phyloP scores from a whole-genome alignment of 805 yeast genomes.

The Maudiozyma turicensis region DNA sequence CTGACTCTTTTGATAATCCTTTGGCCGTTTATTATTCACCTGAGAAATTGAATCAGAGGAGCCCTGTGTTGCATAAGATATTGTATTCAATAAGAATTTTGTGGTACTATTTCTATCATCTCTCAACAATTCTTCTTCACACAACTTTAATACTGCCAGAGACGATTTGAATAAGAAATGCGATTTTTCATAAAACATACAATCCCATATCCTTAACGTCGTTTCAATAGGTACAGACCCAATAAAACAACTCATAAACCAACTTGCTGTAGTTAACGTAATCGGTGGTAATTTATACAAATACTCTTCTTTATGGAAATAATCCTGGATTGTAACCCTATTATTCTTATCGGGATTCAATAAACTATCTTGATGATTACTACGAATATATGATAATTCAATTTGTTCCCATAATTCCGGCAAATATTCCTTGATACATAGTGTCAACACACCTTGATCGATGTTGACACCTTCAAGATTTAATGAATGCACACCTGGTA shows the following conservation, averaged over 20 bases:
- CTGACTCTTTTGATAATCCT: constrained; percentile 1
- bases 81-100: constrained; percentile 2
- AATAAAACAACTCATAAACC: constrained; percentile 96
- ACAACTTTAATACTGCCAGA: constrained; percentile 63
- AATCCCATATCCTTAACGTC: constrained; percentile 87
- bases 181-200: constrained; percentile 84
- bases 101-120: constrained; percentile 1
- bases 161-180: constrained; percentile 76
- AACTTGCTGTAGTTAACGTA: constrained; percentile 85
- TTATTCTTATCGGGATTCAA: not conserved
- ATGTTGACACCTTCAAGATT: constrained; percentile 89
- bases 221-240: constrained; percentile 86
- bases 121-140: constrained; percentile 52
- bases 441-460: constrained; percentile 88
- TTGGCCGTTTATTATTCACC: not conserved
- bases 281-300: constrained; percentile 77
- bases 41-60: not conserved
- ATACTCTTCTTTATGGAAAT: constrained; percentile 32
- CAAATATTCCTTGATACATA: constrained; percentile 71
- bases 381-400: constrained; percentile 18
- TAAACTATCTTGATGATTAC: constrained; percentile 1
- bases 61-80: not conserved
- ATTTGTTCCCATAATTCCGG: constrained; percentile 69
- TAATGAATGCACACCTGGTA: constrained; percentile 86
- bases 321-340: not conserved